Evolutionary conservation across 2,329 filamentous ascomycete genomes (phyloP).

Genomic region (Parastagonospora avenae): DNA sequence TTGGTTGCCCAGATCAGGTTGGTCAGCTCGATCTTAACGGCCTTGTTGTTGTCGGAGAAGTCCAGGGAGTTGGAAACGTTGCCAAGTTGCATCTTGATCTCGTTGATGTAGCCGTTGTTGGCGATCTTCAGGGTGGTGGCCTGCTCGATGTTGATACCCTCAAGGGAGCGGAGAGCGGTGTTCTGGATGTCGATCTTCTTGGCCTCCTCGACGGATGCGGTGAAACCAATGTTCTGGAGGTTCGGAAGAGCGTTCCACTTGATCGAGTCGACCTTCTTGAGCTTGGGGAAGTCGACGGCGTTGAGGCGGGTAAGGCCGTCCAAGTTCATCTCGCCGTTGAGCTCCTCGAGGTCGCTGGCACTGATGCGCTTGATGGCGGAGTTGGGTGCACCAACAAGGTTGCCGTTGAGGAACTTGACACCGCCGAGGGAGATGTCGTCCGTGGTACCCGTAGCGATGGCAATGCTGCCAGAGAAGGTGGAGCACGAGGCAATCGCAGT

Average conservation of each 20-base stretch:
- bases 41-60: constrained; percentile 79
- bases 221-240: constrained; percentile 65
- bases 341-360: constrained; percentile 65
- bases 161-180: constrained; percentile 78
- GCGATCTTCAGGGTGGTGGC: constrained; percentile 74
- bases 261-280: constrained; percentile 70
- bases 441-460: constrained; percentile 62
- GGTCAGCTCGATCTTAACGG: constrained; percentile 74
- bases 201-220: constrained; percentile 69
- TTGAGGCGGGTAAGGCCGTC: constrained; percentile 71
- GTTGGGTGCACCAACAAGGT: constrained; percentile 57
- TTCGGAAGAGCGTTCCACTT: constrained; percentile 73
- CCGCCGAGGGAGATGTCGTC: constrained; percentile 68
- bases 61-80: constrained; percentile 74
- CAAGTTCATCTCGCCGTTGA: constrained; percentile 74
- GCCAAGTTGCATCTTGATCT: constrained; percentile 76
- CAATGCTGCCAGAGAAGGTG: constrained; percentile 71
- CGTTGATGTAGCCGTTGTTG: constrained; percentile 84
- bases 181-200: constrained; percentile 77
- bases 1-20: constrained; percentile 79
- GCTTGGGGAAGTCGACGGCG: constrained; percentile 67
- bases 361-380: constrained; percentile 68
- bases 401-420: constrained; percentile 63
- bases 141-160: constrained; percentile 79
- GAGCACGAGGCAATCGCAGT: constrained; percentile 65